phyloP scores from a whole-genome alignment of 768 basidiomycete genomes.

The Macrolepiota albuminosa region DNA sequence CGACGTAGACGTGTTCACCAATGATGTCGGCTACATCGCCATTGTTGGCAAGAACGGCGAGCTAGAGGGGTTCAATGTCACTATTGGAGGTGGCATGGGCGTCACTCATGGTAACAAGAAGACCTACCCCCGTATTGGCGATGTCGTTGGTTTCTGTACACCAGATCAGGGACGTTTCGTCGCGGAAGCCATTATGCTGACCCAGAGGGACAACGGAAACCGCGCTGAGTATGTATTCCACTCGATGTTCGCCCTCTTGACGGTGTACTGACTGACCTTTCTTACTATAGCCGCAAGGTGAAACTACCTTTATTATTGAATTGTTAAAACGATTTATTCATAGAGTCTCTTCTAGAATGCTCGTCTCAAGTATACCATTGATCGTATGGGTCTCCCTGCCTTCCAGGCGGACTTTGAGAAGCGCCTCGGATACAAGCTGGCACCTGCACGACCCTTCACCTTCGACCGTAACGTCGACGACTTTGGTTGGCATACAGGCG shows the following conservation, averaged over 20 bases:
- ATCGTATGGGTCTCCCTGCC: constrained; percentile 83
- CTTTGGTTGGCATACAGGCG: constrained; percentile 88
- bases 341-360: constrained; percentile 51
- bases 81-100: constrained; percentile 97
- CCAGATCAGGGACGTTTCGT: constrained; percentile 79
- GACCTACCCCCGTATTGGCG: constrained; percentile 89
- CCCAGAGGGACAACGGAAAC: constrained; percentile 95
- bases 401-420: constrained; percentile 92
- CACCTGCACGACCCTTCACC: constrained; percentile 66
- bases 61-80: constrained; percentile 90
- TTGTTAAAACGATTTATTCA: constrained; percentile 4
- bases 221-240: constrained; percentile 70
- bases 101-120: constrained; percentile 99
- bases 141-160: constrained; percentile 90
- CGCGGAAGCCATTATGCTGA: constrained; percentile 90
- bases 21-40: constrained; percentile 96
- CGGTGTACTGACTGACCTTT: not conserved
- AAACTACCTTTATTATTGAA: not conserved
- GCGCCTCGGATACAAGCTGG: constrained; percentile 74
- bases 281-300: constrained; percentile 49
- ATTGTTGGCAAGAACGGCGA: constrained; percentile 74
- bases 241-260: not conserved
- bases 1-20: constrained; percentile 92
- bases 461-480: constrained; percentile 92
- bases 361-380: constrained; percentile 94